Evolutionary conservation across 306 rosid species (phyloP).

Genomic region (Astragalus glycyphyllos): DNA sequence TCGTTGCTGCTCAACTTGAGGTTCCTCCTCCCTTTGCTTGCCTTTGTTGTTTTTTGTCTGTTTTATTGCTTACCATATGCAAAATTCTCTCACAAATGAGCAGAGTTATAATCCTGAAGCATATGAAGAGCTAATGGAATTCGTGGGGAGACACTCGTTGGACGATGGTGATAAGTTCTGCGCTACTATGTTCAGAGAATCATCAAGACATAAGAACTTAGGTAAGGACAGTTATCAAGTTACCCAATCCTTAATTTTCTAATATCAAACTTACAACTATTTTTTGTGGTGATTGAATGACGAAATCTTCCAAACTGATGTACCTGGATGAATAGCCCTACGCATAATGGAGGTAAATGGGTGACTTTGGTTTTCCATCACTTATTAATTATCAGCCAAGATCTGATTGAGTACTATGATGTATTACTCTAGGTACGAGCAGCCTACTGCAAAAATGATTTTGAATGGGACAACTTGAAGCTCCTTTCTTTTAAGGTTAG

Average conservation of each 20-base stretch:
- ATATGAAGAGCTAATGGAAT: conserved; percentile 77
- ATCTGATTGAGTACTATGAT: conserved; percentile 5
- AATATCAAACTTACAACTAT: conserved; percentile 16
- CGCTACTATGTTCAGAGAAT: conserved; percentile 85
- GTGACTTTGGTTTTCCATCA: conserved; percentile 25
- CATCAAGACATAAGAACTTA: conserved; percentile 79
- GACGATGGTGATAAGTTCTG: conserved; percentile 89
- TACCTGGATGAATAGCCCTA: conserved; percentile 62
- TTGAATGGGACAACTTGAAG: conserved; percentile 89
- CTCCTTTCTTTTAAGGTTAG: conserved; percentile 71
- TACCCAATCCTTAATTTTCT: conserved; percentile 28
- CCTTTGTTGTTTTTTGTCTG: conserved; percentile 11
- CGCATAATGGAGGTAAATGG: conserved; percentile 84
- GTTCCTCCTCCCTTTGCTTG: conserved; percentile 44
- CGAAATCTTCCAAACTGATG: conserved; percentile 38
- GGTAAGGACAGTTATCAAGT: conserved; percentile 51
- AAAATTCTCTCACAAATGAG: conserved; percentile 11
- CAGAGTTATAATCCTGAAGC: conserved; percentile 96
- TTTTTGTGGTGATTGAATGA: conserved; percentile 36
- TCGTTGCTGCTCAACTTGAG: conserved; percentile 89
- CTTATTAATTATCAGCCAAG: conserved; percentile 12
- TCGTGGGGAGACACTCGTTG: conserved; percentile 67
- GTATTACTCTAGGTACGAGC: conserved; percentile 72
- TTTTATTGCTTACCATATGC: not conserved
- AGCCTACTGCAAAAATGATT: conserved; percentile 84